phyloP scores from a whole-genome alignment of 2,329 filamentous ascomycete genomes.

The Fusarium foetens region DNA sequence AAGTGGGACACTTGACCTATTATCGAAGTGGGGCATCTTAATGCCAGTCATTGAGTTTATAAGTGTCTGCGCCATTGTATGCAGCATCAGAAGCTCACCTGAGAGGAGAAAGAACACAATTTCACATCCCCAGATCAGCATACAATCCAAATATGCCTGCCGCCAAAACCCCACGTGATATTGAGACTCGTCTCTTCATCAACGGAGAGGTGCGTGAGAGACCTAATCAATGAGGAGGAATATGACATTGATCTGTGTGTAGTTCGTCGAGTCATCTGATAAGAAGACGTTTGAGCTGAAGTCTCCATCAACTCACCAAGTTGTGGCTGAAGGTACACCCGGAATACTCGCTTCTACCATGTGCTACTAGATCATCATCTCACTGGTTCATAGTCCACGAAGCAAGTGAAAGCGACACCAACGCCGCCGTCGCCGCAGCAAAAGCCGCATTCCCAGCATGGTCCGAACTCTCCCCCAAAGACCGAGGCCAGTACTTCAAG shows the following conservation, averaged over 20 bases:
- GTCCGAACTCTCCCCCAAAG: slow-evolving; percentile 51
- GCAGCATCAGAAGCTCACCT: rapidly evolving
- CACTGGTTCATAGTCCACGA: not conserved
- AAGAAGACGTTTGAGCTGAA: not conserved
- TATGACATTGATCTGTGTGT: rapidly evolving
- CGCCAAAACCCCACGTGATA: not conserved
- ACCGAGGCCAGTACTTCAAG: slow-evolving; percentile 55
- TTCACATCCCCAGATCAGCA: not conserved
- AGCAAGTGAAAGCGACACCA: slow-evolving; percentile 53
- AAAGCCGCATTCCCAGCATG: slow-evolving; percentile 60
- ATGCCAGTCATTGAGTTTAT: not conserved
- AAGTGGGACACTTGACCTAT: not conserved
- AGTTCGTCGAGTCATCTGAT: not conserved
- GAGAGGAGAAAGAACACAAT: not conserved
- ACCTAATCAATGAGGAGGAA: too few species aligned
- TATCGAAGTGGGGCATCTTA: not conserved
- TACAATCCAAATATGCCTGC: not conserved
- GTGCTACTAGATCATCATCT: rapidly evolving
- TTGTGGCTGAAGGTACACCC: not conserved
- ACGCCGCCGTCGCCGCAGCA: slow-evolving; percentile 59
- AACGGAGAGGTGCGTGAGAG: too few species aligned
- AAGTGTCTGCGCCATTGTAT: not conserved
- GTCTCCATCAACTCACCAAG: not conserved
- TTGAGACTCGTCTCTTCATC: not conserved
- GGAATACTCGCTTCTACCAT: not conserved